These are phyloP conservation scores for Penicillium malachiteum DNA, from an alignment of 495 filamentous ascomycete genomes.

Conservation along the genomic window DNA sequence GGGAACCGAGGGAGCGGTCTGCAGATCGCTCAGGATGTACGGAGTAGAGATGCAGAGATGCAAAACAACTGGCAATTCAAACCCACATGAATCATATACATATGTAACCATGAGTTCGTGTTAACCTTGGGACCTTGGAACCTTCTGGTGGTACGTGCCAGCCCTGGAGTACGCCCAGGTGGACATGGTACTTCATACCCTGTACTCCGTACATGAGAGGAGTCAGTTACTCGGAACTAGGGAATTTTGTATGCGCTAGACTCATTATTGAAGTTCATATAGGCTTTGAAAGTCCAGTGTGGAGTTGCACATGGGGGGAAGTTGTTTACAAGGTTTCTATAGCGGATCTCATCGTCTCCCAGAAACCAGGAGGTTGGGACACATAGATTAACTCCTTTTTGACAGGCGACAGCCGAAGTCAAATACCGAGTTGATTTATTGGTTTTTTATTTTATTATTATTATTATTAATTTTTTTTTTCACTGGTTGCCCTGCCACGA, in stretches of 20 bases:
- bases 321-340: background rate
- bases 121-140: too few relatives aligned
- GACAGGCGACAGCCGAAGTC: conserved; percentile 2
- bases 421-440: background rate
- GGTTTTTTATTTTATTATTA: background rate
- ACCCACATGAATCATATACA: background rate
- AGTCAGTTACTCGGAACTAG: background rate
- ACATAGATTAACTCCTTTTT: background rate
- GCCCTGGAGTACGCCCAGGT: too few relatives aligned
- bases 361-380: conserved; percentile 18
- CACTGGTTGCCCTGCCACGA: conserved; percentile 10
- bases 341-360: conserved; percentile 4
- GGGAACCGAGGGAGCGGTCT: too few relatives aligned
- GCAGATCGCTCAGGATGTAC: background rate
- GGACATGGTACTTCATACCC: too few relatives aligned
- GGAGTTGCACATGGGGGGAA: background rate
- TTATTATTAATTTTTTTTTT: background rate
- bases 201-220: background rate
- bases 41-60: background rate
- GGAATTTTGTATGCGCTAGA: too few relatives aligned
- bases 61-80: conserved; percentile 1
- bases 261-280: background rate
- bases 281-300: background rate
- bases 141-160: too few relatives aligned
- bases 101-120: too few relatives aligned